Evolutionary conservation across 768 basidiomycete genomes (phyloP), one percentile per base, ranked within the genome.

Genomic region (Sistotremastrum suecicum): DNA sequence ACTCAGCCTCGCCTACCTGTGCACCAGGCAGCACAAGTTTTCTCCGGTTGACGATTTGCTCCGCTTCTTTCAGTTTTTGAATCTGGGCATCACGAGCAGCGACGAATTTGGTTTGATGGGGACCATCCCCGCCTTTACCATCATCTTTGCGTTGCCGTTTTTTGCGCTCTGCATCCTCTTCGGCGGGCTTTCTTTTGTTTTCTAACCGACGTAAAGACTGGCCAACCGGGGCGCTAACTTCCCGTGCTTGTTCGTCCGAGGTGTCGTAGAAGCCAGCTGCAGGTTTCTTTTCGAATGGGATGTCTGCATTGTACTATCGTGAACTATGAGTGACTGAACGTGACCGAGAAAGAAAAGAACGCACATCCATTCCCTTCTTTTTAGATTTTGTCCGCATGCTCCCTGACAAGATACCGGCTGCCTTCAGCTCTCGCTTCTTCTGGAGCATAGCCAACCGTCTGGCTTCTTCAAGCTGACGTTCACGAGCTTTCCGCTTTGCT

Each of bases 61-160:
- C 91, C 12, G 92, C 92, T 61, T 99, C 95, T 62, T 95, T 95
- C 47, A 98, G 68, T 62, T 92, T 91, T 60, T 95, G 90, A 53
- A 98, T 97, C 61, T 99, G 94, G 1, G 91, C 91, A 58, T 98
- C 92, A 47, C 94, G 78, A 5, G 91, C 90, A n/a, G 92, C 82
- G 39, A 97, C 76, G 55, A 99, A 99, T 60, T 95, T 94, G 32
- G 89, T 88, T 59, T 92, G 83, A 51, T 85, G 80, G 6, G 69
- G 68, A 5, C 72, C 60, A 7, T 64, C 60, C 47, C 73, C 72
- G 3, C 60, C 31, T 40, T 70, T 70, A 33, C 75, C 78, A 39
- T 83, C 82, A 59, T 87, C 83, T 52, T 81, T 83, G 45, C 80
- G 80, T 59, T 85, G 83, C 30, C 88, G 78, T 61, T 95, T 95